Base-by-base conservation (phyloP, 345 rosid species). In the Arabidopsis arenosa region DNA sequence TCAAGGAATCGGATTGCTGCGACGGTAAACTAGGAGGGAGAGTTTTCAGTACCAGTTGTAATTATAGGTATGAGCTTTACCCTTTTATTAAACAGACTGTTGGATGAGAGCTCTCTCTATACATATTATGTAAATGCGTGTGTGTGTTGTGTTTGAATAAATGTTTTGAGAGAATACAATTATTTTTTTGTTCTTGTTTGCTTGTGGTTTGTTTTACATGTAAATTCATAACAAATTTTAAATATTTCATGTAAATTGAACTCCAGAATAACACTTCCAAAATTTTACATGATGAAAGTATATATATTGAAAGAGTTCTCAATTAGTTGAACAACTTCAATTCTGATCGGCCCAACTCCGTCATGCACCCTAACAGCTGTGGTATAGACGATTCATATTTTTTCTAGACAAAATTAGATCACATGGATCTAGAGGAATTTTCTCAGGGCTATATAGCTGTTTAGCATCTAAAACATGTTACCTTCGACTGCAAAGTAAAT, bases 21-120 rank as follows among this genome's bases (percentile, higher is more conserved):
- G 30, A 51, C 3, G 56, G 56, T 6, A 51, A 51, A 51, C 13
- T 9, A 9, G 56, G 56, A 21, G 56, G 56, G 30, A 51, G 56
- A 21, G 30, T 51, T 51, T 9, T 51, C 30, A 4, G 32, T 51
- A 21, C 30, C 0, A 51, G 13, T 6, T 51, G 30, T 51, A 51
- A 21, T 2, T 51, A 51, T 21, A 51, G 56, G 56, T 51, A 21
- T 51, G 56, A 51, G 56, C 56, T 51, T 51, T 51, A 51, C 13
- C 32, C 56, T 52, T 52, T 52, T 52, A 9, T 52, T 21, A 52
- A 52, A 5, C 33, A 2, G 7, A 23, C 56, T 21, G 32, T 3
- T 21, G 9, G 32, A 9, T 52, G 32, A 52, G 56, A 52, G 7
- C 14, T 18, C 14, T 51, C 30, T 10, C 55, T 51, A 18, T 51